A percentile compares a stretch with the other conserved stretches of the same genome.
These are phyloP conservation scores for Boehmeria nivea DNA, from an alignment of 306 rosid genomes.

Conservation along the genomic window DNA sequence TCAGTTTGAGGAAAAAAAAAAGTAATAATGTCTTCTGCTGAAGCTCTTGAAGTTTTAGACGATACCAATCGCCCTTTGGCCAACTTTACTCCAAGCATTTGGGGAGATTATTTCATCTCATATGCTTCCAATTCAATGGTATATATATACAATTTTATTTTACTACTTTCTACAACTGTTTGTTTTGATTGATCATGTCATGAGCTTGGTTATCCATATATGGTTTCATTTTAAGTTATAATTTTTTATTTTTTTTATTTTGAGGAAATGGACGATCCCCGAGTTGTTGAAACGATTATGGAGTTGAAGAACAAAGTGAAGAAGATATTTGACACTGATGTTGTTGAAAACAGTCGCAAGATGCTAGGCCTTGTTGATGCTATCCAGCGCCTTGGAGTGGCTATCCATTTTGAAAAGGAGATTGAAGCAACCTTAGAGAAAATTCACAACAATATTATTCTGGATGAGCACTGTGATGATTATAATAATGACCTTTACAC, in stretches of 20 bases:
- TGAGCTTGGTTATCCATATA: too few relatives aligned
- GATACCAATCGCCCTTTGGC: constrained; percentile 13
- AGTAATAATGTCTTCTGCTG: too few relatives aligned
- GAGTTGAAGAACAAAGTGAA: constrained; percentile 32
- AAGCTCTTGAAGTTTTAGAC: too few relatives aligned
- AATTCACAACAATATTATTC: too few relatives aligned
- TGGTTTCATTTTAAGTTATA: too few relatives aligned
- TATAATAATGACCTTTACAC: constrained; percentile 10
- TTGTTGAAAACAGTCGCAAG: neutral
- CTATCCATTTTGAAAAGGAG: constrained; percentile 37
- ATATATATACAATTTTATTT: too few relatives aligned
- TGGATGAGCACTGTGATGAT: neutral
- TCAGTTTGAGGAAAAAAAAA: too few relatives aligned
- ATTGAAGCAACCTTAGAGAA: constrained; percentile 21
- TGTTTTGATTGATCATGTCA: too few relatives aligned
- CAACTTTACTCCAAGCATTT: constrained; percentile 19
- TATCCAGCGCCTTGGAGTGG: constrained; percentile 18
- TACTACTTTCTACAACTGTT: neutral
- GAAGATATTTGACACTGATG: neutral
- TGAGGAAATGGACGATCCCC: too few relatives aligned
- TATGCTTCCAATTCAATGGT: neutral
- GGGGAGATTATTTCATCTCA: constrained; percentile 24
- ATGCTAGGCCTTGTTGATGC: constrained; percentile 23
- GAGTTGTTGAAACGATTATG: constrained; percentile 5
- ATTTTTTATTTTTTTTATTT: too few relatives aligned